These are phyloP conservation scores for Fusarium sp. DNA, from an alignment of 2,329 filamentous ascomycete genomes.

Conservation along the genomic window DNA sequence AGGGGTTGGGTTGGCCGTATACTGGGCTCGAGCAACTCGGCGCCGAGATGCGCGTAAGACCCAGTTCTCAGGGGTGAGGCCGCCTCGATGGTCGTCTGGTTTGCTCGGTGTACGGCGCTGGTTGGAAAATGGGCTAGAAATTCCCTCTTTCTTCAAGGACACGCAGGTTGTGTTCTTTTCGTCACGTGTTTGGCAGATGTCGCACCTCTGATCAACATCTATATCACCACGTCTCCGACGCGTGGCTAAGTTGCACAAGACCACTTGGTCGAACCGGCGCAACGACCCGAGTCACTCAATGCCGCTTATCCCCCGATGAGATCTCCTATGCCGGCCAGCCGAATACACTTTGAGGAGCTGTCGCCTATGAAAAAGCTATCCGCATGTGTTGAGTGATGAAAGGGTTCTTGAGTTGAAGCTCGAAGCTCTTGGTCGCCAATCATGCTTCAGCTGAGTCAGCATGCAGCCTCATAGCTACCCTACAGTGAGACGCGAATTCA, in stretches of 20 bases:
- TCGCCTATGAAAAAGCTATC: slow-evolving; percentile 12
- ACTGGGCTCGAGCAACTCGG: not conserved
- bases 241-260: not conserved
- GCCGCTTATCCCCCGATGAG: not conserved
- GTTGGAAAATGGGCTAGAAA: not conserved
- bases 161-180: not conserved
- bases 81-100: not conserved
- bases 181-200: not conserved
- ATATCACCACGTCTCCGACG: slow-evolving; percentile 7
- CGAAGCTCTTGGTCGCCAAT: slow-evolving; percentile 30
- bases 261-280: not conserved
- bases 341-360: not conserved
- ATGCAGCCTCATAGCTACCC: not conserved
- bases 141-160: not conserved
- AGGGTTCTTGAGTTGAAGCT: slow-evolving; percentile 22
- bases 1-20: not conserved
- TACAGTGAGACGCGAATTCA: not conserved
- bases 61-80: not conserved
- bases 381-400: slow-evolving; percentile 22
- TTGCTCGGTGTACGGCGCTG: not conserved
- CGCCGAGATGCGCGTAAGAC: not conserved
- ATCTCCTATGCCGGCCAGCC: not conserved
- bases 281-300: not conserved
- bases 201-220: slow-evolving; percentile 4
- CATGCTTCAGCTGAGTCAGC: slow-evolving; percentile 36